Base-by-base conservation (phyloP, 2,329 filamentous ascomycete genomes). In the Monosporascus sp. region DNA sequence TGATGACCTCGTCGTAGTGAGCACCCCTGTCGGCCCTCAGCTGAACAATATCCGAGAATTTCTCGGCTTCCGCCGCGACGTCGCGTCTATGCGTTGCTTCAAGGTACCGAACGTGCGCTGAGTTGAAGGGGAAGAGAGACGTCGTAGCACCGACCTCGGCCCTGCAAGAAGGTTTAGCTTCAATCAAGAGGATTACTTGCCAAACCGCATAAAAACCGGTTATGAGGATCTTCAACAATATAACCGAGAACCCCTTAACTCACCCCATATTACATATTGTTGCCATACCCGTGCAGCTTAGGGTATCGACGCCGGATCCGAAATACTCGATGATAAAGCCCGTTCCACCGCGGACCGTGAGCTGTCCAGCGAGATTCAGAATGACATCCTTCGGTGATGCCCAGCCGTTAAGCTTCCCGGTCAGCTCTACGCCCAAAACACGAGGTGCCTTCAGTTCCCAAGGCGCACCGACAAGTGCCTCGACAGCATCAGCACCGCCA, bases 391-490 rank as follows among this genome's bases (percentile, higher is more conserved):
- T 99, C 43, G 94, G 93, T 24, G 91, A 86, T 1, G 91, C 87
- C 94, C 94, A 99, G 66, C 90, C 91, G 69, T 79, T 90, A 55
- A 99, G 82, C 73, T 89, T 76, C 62, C 94, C 94, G 55, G 87
- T 87, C 43, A 97, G 80, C 66, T 86, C 83, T 9, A 97, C 91
- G 65, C 92, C 92, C 14, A 97, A 76, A 49, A 99, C 80, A 71
- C 90, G 91, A 17, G 94, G 94, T 5, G 94, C 94, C 78, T 96
- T 97, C 55, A 99, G 77, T 74, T 99, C 94, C 94, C 94, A 99
- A 0, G 94, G 94, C 8, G 92, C 91, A 67, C 96, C 92, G 2
- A 97, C 94, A 41, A 99, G 83, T 7, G 93, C 94, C 74, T 99
- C 94, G 2, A 99, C 94, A 24, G 94, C 94, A 74, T 99, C 94